A percentile compares a stretch with the other conserved stretches of the same genome.
phyloP scores from a whole-genome alignment of 164 flowering plant genomes.

The Pachysandra terminalis region DNA sequence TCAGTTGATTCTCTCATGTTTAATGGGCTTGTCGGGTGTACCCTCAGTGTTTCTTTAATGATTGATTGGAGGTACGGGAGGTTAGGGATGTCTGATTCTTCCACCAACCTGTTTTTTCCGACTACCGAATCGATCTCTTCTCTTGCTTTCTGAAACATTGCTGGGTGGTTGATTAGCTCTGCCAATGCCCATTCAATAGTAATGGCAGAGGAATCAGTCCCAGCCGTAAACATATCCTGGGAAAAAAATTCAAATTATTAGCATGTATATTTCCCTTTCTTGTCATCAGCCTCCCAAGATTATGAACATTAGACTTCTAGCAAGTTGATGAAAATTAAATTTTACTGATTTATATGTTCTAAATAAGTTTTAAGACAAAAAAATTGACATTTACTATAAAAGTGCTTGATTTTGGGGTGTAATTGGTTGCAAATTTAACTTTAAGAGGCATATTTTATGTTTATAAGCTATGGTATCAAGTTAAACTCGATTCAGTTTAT shows the following conservation, averaged over 20 bases:
- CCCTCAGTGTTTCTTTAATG: neutral
- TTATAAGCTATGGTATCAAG: too few species aligned
- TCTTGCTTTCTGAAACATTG: conserved; percentile 2
- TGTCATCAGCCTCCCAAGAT: too few species aligned
- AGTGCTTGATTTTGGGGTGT: neutral
- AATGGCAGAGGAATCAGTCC: neutral
- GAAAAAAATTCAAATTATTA: neutral
- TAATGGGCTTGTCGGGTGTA: neutral
- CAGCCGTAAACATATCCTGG: neutral
- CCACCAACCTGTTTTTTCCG: neutral
- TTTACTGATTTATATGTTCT: too few species aligned
- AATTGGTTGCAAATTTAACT: neutral
- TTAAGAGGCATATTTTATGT: too few species aligned
- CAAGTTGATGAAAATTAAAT: too few species aligned
- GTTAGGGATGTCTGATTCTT: neutral
- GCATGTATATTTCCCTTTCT: too few species aligned
- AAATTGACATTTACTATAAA: too few species aligned
- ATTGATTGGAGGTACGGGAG: neutral
- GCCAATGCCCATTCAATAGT: conserved; percentile 2
- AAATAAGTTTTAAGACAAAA: too few species aligned
- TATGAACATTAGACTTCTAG: too few species aligned
- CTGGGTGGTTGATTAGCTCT: conserved; percentile 1
- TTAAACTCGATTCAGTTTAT: neutral
- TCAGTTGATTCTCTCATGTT: neutral
- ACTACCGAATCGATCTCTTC: neutral